Conservation (phyloP, 495 filamentous ascomycete genomes). For the Xylona heveae region DNA sequence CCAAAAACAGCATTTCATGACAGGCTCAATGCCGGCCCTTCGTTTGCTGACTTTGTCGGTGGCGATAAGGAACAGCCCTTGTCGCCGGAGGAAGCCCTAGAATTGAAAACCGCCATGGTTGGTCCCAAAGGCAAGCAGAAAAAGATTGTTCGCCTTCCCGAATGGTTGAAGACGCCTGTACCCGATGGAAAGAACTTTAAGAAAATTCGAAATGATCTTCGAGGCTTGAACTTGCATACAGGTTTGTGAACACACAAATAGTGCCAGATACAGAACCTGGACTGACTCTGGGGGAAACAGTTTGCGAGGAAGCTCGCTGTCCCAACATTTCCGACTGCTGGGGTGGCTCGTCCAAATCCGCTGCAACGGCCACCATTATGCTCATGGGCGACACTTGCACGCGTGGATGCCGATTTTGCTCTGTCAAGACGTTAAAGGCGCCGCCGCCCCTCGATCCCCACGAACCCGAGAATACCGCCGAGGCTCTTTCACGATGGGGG, state of each 20-base stretch:
- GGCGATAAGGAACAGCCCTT: conserved; percentile 30
- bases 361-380: conserved; percentile 97
- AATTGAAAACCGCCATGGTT: conserved; percentile 55
- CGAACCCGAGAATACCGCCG: conserved; percentile 90
- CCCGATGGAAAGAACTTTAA: conserved; percentile 72
- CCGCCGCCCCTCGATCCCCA: conserved; percentile 81
- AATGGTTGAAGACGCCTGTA: conserved; percentile 92
- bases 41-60: conserved; percentile 66
- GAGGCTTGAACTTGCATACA: conserved; percentile 77
- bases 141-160: conserved; percentile 75
- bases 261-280: too few relatives aligned
- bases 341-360: conserved; percentile 71
- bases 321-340: conserved; percentile 97
- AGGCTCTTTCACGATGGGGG: conserved; percentile 82
- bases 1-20: conserved; percentile 57
- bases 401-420: conserved; percentile 89
- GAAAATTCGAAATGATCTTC: conserved; percentile 79
- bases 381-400: conserved; percentile 98
- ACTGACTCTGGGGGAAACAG: conserved; percentile 11
- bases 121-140: conserved; percentile 63
- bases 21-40: conserved; percentile 57
- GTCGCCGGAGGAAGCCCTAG: conserved; percentile 31
- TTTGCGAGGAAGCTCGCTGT: conserved; percentile 93
- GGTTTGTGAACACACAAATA: conserved; percentile 4
- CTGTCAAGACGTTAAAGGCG: conserved; percentile 64